Base-by-base conservation (phyloP, 2,329 filamentous ascomycete genomes). In the Nannizziopsis barbatae region DNA sequence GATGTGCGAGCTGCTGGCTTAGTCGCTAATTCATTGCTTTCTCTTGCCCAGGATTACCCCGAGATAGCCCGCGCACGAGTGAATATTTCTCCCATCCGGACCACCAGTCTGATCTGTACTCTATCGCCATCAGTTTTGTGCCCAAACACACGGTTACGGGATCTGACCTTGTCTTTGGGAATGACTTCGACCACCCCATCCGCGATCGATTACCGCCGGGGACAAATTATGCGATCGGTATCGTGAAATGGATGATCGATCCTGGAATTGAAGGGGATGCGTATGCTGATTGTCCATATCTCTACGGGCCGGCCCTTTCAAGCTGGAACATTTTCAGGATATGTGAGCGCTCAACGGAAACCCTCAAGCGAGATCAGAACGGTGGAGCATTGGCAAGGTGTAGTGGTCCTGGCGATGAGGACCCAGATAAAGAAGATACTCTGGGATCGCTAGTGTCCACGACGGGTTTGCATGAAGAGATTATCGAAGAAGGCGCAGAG, bases 111-210 rank as follows among this genome's bases (percentile, higher is more conserved):
- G 89, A 95, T 65, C 84, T 87, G 62, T 95, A 95, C 71, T 86
- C 81, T 58, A 87, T 96, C 58, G 75, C 79, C 30, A 83, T 95
- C 61, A 76, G 78, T 40, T 86, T 95, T 64, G 80, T 76, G 0
- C 86, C 84, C n/a, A 86, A 84, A 58, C 58, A 69, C 27, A 66
- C 66, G 32, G 80, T 94, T 49, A 72, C 74, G 2, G 87, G 79
- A 39, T 66, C 77, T 20, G 81, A 93, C 53, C 73, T 98, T 2
- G 80, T 95, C 47, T 95, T 95, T 58, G 92, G 90, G 37, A 96
- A 96, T 64, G 88, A 95, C 71, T 95, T 96, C 62, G 89, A 95
- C 60, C 79, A 84, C 44, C 86, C 92, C 0, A 92, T 98, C 57
- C 79, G 87, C 27, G 84, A 95, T 62, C 78, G 81, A 12, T 72